Base-by-base conservation (phyloP, 2,329 filamentous ascomycete genomes). In the Scedosporium aurantiacum region DNA sequence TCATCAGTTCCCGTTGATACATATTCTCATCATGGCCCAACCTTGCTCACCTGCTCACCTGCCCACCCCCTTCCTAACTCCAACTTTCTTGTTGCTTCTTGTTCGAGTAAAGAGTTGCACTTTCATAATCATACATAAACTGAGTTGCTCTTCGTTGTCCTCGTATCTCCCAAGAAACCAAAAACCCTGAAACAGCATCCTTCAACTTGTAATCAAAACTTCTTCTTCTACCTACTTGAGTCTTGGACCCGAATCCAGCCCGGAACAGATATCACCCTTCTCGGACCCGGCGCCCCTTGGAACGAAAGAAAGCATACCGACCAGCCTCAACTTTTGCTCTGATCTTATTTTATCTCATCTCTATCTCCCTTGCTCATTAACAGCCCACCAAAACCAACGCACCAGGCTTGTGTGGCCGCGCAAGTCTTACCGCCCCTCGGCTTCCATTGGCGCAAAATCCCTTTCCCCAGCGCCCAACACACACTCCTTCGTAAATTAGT, bases 391-490 rank as follows among this genome's bases (percentile, higher is more conserved):
- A 8, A 18, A 32, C 54, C 27, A 7, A 2, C 43, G n/a, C 16
- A 14, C 21, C 43, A 23, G 27, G 23, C 50, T 54, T 27, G 50
- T 54, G 18, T 54, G 18, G 16, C 23, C 50, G 18, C 37, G 41
- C 57, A 59, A 58, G 27, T 43, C 57, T 52, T 43, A 60, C 14
- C 40, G 32, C 32, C 32, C 32, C 43, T 21, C n/a, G 25, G 23
- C 23, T 60, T 60, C 52, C 12, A 60, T 60, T 60, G 58, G 58
- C 58, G 58, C 58, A 25, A 60, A 60, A 60, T 60, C 58, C 25
- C 54, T 57, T 23, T 27, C 32, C 32, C 54, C 7, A 40, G 8
- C 52, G 8, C 27, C 27, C 32, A 37, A 37, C 32, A 37, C 32
- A 37, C 32, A 10, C 32, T 37, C 32, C 32, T 10, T 12, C 32